Evolutionary conservation across 768 basidiomycete genomes (phyloP).

Genomic region (Lactifluus pinguis): DNA sequence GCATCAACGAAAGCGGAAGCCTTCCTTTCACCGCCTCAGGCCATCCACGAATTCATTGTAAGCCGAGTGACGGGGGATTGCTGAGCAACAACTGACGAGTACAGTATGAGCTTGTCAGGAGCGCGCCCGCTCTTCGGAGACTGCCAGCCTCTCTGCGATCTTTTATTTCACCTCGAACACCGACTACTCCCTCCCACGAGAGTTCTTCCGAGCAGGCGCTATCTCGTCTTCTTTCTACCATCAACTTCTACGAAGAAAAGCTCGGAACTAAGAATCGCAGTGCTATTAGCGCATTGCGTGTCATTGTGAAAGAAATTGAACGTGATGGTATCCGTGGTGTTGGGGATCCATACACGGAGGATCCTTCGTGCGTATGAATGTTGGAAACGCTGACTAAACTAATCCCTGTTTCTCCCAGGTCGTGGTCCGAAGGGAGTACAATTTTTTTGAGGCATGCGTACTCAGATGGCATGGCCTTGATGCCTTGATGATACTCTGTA

Average conservation of each 20-base stretch:
- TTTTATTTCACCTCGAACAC: conserved; percentile 21
- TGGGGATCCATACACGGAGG: conserved; percentile 28
- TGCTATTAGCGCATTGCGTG: conserved; percentile 47
- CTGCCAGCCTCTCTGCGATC: conserved; percentile 35
- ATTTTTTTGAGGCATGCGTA: conserved; percentile 17
- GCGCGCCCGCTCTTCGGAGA: conserved; percentile 38
- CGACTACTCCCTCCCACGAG: conserved; percentile 25
- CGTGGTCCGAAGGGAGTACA: conserved; percentile 10
- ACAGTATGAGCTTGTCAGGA: conserved; percentile 61
- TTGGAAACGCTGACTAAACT: background rate
- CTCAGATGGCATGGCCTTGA: conserved; percentile 18
- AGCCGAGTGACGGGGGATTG: conserved; percentile 22
- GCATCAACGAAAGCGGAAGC: conserved; percentile 43
- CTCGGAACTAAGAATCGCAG: conserved; percentile 36
- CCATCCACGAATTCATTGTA: conserved; percentile 56
- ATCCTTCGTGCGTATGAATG: conserved; percentile 38
- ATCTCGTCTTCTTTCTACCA: conserved; percentile 33
- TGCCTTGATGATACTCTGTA: conserved; percentile 11
- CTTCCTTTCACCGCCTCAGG: conserved; percentile 44
- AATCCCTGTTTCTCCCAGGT: background rate
- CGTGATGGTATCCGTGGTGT: conserved; percentile 44
- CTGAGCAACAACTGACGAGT: background rate
- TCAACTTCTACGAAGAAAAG: conserved; percentile 48
- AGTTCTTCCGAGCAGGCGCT: conserved; percentile 32
- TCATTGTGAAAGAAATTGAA: conserved; percentile 53